Evolutionary conservation across 2,329 filamentous ascomycete genomes (phyloP).

Genomic region (Xylaria sp.): DNA sequence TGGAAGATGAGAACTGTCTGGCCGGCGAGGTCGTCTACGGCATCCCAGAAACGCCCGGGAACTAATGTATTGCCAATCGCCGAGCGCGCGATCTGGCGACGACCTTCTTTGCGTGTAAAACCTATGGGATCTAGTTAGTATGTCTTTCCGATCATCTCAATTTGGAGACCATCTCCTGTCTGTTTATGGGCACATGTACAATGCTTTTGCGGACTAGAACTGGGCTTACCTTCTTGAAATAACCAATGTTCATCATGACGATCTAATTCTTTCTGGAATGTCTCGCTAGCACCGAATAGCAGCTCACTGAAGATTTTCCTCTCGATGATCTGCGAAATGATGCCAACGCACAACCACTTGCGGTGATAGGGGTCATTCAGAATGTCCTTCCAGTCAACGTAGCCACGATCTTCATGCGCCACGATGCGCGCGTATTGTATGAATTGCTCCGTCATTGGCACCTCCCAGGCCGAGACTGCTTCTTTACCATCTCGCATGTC

Average conservation of each 20-base stretch:
- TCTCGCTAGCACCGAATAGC: conserved; percentile 53
- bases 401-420: conserved; percentile 51
- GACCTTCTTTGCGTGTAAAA: conserved; percentile 51
- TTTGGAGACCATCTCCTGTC: background rate
- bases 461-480: conserved; percentile 42
- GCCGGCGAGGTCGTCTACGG: conserved; percentile 52
- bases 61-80: conserved; percentile 43
- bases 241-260: conserved; percentile 49
- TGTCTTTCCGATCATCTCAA: background rate
- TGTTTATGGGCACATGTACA: background rate
- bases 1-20: conserved; percentile 51
- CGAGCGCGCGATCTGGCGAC: conserved; percentile 47
- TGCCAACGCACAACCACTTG: conserved; percentile 51
- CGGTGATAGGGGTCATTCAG: conserved; percentile 48
- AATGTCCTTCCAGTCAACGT: conserved; percentile 52
- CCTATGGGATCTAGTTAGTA: conserved; percentile 43
- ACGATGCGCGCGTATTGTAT: conserved; percentile 50
- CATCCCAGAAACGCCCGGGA: conserved; percentile 52
- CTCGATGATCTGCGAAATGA: conserved; percentile 54
- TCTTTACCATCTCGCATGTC: conserved; percentile 20
- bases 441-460: conserved; percentile 48
- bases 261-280: conserved; percentile 46
- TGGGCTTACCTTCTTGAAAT: conserved; percentile 49
- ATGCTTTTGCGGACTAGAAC: background rate
- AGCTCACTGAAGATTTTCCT: conserved; percentile 53